Evolutionary conservation across 768 basidiomycete species (phyloP), one percentile per base, ranked within the genome.

Genomic region (Agaricus subrufescens): DNA sequence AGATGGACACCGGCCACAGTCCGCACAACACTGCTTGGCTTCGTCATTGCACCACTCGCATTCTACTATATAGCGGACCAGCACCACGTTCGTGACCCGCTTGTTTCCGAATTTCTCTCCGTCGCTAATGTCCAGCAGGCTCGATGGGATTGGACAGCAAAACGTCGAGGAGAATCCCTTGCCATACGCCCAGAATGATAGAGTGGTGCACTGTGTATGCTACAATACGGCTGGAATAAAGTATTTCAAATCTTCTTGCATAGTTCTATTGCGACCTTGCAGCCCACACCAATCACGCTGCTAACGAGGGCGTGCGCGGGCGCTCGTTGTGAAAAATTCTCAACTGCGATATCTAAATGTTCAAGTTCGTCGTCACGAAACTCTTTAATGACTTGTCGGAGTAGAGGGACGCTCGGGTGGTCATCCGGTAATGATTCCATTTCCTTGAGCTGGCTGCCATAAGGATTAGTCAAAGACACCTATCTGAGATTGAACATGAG

Each of bases 361-460:
- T 94, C 94, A 15, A 98, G 78, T 65, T 98, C 95, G 63, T 98
- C 95, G 69, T 98, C 94, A 60, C 94, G 76, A 66, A 98, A 89
- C 67, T 97, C 95, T 50, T 72, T 74, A 49, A 95, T 81, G 46
- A 95, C 79, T 3, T 83, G 77, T 59, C 76, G 81, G 56, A 97
- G 73, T 27, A 94, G 70, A 1, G 85, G 81, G 37, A 96, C 75
- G 58, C 93, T 95, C 0, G 90, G 86, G 65, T 96, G 91, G 30
- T 82, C 75, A 2, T 78, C 72, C 1, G 83, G 80, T 37, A 91
- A 66, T 2, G 73, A 71, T 57, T 85, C 81, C 61, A 96, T 73
- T 31, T 87, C 85, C 63, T 83, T 82, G 48, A 98, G 76, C 76
- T 98, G 95, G 64, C 94, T 97, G 65, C 27, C 50, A 46, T 61